Base-by-base conservation (phyloP, 805 yeast species). In the Metschnikowia dekortorum region DNA sequence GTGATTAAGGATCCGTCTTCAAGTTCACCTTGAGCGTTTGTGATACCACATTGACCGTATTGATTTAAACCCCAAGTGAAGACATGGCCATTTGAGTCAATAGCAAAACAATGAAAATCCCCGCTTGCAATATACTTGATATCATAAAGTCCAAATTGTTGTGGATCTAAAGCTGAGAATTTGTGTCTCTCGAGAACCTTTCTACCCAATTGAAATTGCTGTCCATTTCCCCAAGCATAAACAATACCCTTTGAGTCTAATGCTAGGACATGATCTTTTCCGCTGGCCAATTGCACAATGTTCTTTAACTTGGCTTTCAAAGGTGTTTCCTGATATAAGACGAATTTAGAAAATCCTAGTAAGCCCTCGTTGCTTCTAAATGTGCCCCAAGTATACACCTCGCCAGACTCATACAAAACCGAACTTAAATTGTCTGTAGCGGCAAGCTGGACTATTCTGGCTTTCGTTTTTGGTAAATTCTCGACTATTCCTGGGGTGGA, bases 181-280 rank as follows among this genome's bases (percentile, higher is more conserved):
- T 87, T 79, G 58, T 84, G 89, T 70, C 88, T 87, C 70, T 82
- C 97, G 68, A 84, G 63, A 26, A 91, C 82, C 61, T 84, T 84
- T 62, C 96, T 81, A 22, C 98, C 99, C 57, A 94, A 76, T 71
- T 94, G 98, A 68, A 76, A 83, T 62, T 89, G 96, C 61, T 91
- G 96, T 28, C 97, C 97, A 65, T 89, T 87, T 58, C 99, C 99
- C 99, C 99, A 94, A 0, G 98, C 91, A 63, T 80, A 89, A 1
- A 91, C 97, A 48, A 83, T 76, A 51, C 99, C 99, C 61, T 81
- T 84, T 28, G 80, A 72, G 65, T 91, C 96, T 35, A 94, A 73
- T 26, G 95, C 94, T 43, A 94, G 66, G 35, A 94, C 66, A 64
- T 94, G 99, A 65, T 94, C 98, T 65, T 91, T 91, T 44, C 99